Evolutionary conservation across 1,284 basidiomycete species (phyloP), one percentile per base, ranked within the genome.

Genomic region (Ceratobasidium papillatum): DNA sequence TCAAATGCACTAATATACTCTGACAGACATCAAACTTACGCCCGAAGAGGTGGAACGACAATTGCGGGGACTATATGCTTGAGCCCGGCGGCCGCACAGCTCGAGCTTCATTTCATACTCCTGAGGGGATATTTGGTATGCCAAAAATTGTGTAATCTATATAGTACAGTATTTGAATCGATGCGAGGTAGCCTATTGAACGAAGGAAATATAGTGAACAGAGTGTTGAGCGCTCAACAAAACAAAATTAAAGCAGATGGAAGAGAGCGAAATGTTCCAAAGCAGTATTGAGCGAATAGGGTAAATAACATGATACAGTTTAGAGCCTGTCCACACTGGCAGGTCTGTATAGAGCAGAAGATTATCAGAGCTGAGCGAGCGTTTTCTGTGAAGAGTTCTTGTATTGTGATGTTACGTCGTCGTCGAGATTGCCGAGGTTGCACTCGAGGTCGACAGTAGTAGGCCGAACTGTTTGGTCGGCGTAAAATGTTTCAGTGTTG

Each of bases 1-100:
- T 9, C 59, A 72, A 38, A 66, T 54, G 32, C 45, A 38, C 41
- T 62, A 19, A 74, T 11, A 69, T 34, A 3, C 63, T 45, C 66
- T 12, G 27, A 65, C 78, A 93, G 92, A 94, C 81, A 94, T 94
- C 84, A 94, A 92, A 81, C 83, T 90, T 80, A 87, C 90, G 0
- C 83, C 89, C 0, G 91, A 94, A 38, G 90, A 91, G 69, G 91
- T 94, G 25, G 92, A 93, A 78, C 82, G 83, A 11, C 87, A 91
- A 77, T 87, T 94, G 76, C 86, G 88, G 77, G 86, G 85, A 49
- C 87, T 93, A 76, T 93, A 84, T 38, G 52, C 51, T 32, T 69
- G 45, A 41, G n/a, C 25, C n/a, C 32, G 34, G 19, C 12, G 25
- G 3, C 14, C 22, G 14, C 25, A 30, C 51, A 41, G 27, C 41